Evolutionary conservation across 768 basidiomycete genomes (phyloP).

Genomic region (Phylloporus sp.): DNA sequence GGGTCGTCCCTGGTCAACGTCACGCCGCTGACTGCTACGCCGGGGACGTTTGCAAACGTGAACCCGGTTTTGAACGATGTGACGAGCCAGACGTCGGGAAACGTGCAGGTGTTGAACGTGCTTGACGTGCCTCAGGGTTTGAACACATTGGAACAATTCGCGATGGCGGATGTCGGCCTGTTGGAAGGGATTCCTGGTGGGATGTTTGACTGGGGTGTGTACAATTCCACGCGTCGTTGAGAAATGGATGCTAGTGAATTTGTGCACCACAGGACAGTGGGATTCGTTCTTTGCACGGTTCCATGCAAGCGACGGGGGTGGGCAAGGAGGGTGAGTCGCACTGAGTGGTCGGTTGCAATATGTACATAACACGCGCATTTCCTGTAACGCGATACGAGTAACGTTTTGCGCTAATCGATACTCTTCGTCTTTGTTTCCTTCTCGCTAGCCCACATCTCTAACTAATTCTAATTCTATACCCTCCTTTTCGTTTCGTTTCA

Average conservation of each 20-base stretch:
- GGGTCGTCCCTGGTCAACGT: slow-evolving; percentile 51
- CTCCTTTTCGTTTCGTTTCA: too few relatives aligned
- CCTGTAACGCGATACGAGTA: slow-evolving; percentile 8
- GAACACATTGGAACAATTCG: slow-evolving; percentile 56
- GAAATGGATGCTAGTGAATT: background rate
- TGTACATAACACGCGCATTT: slow-evolving; percentile 14
- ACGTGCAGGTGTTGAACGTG: slow-evolving; percentile 75
- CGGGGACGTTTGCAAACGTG: slow-evolving; percentile 46
- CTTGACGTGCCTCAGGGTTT: slow-evolving; percentile 57
- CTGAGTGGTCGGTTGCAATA: background rate
- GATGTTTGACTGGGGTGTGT: slow-evolving; percentile 85
- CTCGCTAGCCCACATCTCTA: slow-evolving; percentile 10
- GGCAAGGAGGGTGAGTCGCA: background rate
- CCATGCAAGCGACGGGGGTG: slow-evolving; percentile 14
- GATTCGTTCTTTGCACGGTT: slow-evolving; percentile 75
- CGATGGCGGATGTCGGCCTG: slow-evolving; percentile 61
- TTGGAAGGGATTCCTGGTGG: slow-evolving; percentile 76
- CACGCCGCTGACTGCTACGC: slow-evolving; percentile 37
- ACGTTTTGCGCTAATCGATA: slow-evolving; percentile 12
- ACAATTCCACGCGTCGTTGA: slow-evolving; percentile 18
- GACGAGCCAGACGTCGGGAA: slow-evolving; percentile 34
- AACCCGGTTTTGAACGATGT: slow-evolving; percentile 69
- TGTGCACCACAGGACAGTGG: slow-evolving; percentile 59
- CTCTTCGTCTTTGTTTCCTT: background rate
- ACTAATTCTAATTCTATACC: slow-evolving; percentile 19